These are phyloP conservation scores for Aspergillus sp. DNA, from an alignment of 2,329 filamentous ascomycete genomes.

Conservation along the genomic window DNA sequence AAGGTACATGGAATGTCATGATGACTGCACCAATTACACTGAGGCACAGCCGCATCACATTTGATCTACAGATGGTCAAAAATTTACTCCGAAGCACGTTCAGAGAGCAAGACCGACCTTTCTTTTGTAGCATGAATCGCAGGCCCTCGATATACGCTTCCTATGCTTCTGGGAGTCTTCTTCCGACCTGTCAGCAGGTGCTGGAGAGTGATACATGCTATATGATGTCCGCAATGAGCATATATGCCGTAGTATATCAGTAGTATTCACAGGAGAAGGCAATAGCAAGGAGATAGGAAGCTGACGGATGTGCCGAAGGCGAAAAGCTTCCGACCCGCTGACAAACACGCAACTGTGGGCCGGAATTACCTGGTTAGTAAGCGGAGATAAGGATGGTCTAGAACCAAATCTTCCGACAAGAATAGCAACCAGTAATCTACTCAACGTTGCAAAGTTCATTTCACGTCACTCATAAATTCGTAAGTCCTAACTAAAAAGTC, in stretches of 20 bases:
- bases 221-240: neutral
- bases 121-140: conserved; percentile 53
- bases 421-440: neutral
- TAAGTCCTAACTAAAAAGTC: neutral
- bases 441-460: neutral
- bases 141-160: conserved; percentile 43
- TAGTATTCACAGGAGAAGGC: neutral
- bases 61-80: conserved; percentile 45
- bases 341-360: neutral
- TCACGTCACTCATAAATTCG: neutral
- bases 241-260: neutral
- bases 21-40: conserved; percentile 56
- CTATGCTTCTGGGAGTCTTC: conserved; percentile 20
- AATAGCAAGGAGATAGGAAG: neutral
- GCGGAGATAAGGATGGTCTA: neutral
- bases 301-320: neutral
- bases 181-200: conserved; percentile 21
- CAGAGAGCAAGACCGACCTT: conserved; percentile 40
- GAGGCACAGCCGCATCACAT: conserved; percentile 48
- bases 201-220: conserved; percentile 22
- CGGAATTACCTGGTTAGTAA: neutral
- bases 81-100: neutral
- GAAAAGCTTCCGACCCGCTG: conserved; percentile 1
- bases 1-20: conserved; percentile 54
- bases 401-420: neutral